phyloP scores from a whole-genome alignment of 169 alveolate species.

The Amoebophrya sp. region DNA sequence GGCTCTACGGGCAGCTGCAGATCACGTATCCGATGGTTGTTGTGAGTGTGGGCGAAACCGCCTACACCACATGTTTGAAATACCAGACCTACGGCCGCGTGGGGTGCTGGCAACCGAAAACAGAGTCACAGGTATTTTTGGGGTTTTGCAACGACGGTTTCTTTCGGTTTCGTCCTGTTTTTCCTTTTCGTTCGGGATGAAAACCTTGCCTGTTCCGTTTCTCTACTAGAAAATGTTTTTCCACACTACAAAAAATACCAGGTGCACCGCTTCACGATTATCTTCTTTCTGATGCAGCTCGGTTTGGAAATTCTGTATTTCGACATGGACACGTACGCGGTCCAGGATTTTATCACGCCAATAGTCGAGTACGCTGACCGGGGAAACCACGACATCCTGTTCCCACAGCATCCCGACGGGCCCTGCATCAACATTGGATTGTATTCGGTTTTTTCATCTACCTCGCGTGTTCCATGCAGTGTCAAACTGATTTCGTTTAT shows the following conservation, averaged over 20 bases:
- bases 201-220: no score
- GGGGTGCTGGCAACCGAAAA: conserved; percentile 21
- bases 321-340: conserved; percentile 18
- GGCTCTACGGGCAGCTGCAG: background rate
- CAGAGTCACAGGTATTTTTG: background rate
- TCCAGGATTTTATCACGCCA: background rate
- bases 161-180: no score
- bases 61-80: background rate
- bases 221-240: no score
- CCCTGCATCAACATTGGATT: conserved; percentile 13
- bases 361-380: background rate
- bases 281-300: background rate
- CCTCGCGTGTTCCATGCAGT: no score
- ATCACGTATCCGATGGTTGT: background rate
- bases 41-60: background rate
- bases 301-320: background rate
- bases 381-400: background rate
- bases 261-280: conserved; percentile 2
- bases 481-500: no score
- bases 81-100: background rate
- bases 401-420: conserved; percentile 15
- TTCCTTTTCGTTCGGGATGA: no score
- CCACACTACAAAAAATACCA: background rate
- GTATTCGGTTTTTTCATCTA: background rate
- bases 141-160: no score